phyloP scores from a whole-genome alignment of 345 rosid species.

The Salix brachista region DNA sequence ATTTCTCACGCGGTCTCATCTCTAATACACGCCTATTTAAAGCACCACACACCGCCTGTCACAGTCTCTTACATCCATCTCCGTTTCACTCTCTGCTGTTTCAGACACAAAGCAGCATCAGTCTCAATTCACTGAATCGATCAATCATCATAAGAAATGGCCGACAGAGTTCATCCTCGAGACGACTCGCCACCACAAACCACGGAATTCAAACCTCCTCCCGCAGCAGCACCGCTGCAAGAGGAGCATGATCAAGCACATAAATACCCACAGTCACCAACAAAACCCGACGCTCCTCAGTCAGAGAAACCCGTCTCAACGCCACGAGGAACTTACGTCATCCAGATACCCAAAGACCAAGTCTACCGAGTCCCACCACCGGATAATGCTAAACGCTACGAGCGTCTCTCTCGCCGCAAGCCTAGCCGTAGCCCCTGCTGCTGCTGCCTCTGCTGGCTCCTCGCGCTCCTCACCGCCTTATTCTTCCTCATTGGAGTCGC shows the following conservation, averaged over 20 bases:
- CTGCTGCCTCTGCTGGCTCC: slow-evolving; percentile 45
- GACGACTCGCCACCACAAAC: slow-evolving; percentile 11
- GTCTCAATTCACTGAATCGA: background rate
- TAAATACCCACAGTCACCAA: background rate
- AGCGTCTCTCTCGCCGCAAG: slow-evolving; percentile 48
- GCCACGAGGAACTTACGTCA: slow-evolving; percentile 67
- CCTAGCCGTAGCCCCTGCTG: slow-evolving; percentile 30
- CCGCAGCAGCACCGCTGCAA: too few species aligned
- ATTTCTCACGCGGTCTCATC: slow-evolving; percentile 5
- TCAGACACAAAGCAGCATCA: background rate
- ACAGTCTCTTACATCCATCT: accelerated
- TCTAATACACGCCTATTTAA: background rate
- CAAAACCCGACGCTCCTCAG: slow-evolving; percentile 1
- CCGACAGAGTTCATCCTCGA: slow-evolving; percentile 37
- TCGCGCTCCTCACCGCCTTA: slow-evolving; percentile 29
- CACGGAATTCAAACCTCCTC: background rate
- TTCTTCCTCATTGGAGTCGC: slow-evolving; percentile 42
- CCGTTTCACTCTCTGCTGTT: background rate
- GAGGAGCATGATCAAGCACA: background rate
- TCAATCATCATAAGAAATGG: slow-evolving; percentile 19
- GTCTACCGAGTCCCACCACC: slow-evolving; percentile 89
- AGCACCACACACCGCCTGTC: background rate
- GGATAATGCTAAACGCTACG: slow-evolving; percentile 57
- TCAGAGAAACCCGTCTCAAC: slow-evolving; percentile 37
- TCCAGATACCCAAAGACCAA: slow-evolving; percentile 82